Conservation (phyloP, 768 basidiomycete species). For the Naganishia onofrii region DNA sequence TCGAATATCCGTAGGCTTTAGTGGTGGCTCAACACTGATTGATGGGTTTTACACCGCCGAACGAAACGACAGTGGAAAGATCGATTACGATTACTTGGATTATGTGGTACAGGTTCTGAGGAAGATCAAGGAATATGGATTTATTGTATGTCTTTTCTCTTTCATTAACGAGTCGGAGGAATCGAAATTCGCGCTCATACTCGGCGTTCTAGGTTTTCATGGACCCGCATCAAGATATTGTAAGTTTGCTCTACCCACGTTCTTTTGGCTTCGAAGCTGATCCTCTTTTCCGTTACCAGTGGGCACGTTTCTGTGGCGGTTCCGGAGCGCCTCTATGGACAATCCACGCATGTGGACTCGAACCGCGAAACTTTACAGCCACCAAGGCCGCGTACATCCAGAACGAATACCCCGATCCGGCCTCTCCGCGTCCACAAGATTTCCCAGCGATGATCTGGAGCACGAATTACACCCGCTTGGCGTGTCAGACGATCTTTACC, state of each 20-base stretch:
- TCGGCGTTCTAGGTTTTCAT: slow-evolving; percentile 60
- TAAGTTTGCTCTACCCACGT: slow-evolving; percentile 54
- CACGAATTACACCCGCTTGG: slow-evolving; percentile 87
- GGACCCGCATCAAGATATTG: slow-evolving; percentile 93
- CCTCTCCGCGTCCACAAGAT: slow-evolving; percentile 64
- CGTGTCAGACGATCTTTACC: slow-evolving; percentile 84
- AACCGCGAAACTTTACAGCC: slow-evolving; percentile 77
- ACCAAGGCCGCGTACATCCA: slow-evolving; percentile 85
- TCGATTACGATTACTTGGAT: slow-evolving; percentile 83
- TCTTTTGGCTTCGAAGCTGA: slow-evolving; percentile 3
- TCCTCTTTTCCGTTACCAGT: slow-evolving; percentile 56
- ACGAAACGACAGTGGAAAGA: slow-evolving; percentile 12
- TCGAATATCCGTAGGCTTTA: slow-evolving; percentile 53
- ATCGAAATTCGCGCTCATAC: not conserved
- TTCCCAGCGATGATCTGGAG: slow-evolving; percentile 96
- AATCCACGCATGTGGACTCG: slow-evolving; percentile 73
- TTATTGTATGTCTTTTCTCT: slow-evolving; percentile 49
- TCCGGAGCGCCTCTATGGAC: slow-evolving; percentile 54
- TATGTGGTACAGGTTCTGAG: slow-evolving; percentile 81
- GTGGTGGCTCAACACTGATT: too few relatives aligned
- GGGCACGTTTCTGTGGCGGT: slow-evolving; percentile 92
- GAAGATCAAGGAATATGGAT: slow-evolving; percentile 88
- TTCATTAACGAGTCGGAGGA: slow-evolving; percentile 59
- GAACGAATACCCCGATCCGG: slow-evolving; percentile 73
- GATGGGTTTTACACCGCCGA: too few relatives aligned